Conservation (phyloP, 2,329 filamentous ascomycete species). For the Epichloe sp. region DNA sequence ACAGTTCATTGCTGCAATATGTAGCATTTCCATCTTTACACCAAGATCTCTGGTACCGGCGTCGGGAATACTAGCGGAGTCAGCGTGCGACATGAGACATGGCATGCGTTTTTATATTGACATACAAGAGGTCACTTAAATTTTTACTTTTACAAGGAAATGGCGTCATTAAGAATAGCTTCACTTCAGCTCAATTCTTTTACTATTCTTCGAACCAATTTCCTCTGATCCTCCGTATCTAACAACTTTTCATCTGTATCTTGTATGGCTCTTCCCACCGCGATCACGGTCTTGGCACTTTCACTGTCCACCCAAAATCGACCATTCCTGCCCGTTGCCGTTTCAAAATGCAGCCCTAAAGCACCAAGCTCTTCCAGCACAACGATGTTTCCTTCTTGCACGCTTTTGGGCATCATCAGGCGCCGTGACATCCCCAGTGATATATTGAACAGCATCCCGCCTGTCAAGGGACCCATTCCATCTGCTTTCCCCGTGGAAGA, state of each 20-base stretch:
- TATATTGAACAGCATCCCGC: conserved; percentile 76
- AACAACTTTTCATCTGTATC: conserved; percentile 61
- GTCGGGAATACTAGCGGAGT: background rate
- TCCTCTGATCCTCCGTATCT: conserved; percentile 53
- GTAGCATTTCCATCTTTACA: background rate
- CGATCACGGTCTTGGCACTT: conserved; percentile 56
- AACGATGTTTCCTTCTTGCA: conserved; percentile 50
- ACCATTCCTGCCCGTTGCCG: conserved; percentile 86
- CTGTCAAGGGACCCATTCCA: conserved; percentile 69
- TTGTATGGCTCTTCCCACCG: conserved; percentile 65
- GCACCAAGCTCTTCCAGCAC: conserved; percentile 67
- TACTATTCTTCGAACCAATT: conserved; percentile 52
- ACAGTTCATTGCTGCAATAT: background rate
- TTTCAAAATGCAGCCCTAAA: conserved; percentile 77
- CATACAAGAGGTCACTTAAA: background rate
- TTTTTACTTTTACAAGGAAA: background rate
- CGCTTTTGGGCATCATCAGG: conserved; percentile 52
- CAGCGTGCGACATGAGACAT: background rate
- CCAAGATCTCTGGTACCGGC: background rate
- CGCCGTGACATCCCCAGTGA: conserved; percentile 72
- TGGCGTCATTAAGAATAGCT: background rate
- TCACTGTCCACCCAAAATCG: conserved; percentile 83
- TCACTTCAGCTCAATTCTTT: conserved; percentile 41
- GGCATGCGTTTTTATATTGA: background rate
- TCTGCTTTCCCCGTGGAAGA: conserved; percentile 77